phyloP scores from a whole-genome alignment of 169 alveolate genomes.

The Cryptosporidium ryanae region DNA sequence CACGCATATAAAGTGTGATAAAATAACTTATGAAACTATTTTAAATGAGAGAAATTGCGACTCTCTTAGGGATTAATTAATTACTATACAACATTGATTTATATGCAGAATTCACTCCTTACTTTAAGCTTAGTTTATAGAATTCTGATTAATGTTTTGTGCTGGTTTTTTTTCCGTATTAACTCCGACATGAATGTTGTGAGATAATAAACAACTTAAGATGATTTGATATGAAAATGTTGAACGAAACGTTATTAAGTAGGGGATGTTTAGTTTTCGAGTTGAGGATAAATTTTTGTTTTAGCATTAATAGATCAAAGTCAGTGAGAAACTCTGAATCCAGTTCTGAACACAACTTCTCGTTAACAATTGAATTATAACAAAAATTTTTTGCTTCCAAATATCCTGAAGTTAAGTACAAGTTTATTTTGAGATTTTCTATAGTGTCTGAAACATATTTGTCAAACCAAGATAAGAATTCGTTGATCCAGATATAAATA shows the following conservation, averaged over 20 bases:
- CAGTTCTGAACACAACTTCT: not conserved
- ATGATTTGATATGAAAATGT: slow-evolving; percentile 19
- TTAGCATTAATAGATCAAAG: not conserved
- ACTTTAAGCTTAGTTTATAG: no score
- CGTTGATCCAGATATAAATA: slow-evolving; percentile 40
- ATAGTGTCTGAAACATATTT: slow-evolving; percentile 50
- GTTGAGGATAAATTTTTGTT: not conserved
- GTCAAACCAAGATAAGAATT: slow-evolving; percentile 50
- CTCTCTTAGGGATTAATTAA: no score
- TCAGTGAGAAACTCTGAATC: not conserved
- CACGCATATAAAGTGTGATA: no score
- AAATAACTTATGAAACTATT: no score
- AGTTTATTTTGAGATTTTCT: slow-evolving; percentile 16
- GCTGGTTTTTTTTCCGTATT: no score
- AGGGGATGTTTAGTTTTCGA: slow-evolving; percentile 5
- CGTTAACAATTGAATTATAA: not conserved
- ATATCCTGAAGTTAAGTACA: slow-evolving; percentile 41
- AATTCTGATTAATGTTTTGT: no score
- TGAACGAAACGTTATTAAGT: slow-evolving; percentile 2
- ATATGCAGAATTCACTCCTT: no score
- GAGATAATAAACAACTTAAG: slow-evolving; percentile 10
- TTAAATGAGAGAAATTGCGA: no score
- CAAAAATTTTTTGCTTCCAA: slow-evolving; percentile 17
- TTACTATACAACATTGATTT: no score
- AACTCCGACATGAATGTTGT: no score